A percentile compares a stretch with the other conserved stretches of the same genome.
These are phyloP conservation scores for Xylaria multiplex DNA, from an alignment of 2,329 filamentous ascomycete genomes.

Conservation along the genomic window DNA sequence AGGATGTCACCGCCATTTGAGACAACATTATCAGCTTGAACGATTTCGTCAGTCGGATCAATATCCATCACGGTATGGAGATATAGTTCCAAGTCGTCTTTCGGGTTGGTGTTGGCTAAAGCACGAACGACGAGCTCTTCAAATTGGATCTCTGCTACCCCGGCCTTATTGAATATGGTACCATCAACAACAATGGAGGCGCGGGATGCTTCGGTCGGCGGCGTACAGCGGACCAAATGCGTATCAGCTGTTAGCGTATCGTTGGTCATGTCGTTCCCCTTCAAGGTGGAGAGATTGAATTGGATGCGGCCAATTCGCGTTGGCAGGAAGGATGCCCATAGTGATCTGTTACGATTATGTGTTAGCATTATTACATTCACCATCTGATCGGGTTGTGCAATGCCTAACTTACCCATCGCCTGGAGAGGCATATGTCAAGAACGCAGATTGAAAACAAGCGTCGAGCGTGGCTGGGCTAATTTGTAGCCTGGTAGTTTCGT, in stretches of 20 bases:
- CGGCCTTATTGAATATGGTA: conserved; percentile 44
- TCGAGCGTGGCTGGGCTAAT: conserved; percentile 56
- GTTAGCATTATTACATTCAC: conserved; percentile 16
- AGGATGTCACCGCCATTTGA: conserved; percentile 32
- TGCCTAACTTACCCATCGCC: conserved; percentile 50
- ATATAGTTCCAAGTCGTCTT: conserved; percentile 48
- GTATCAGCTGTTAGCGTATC: conserved; percentile 51
- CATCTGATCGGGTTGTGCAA: background rate
- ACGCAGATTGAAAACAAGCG: conserved; percentile 55
- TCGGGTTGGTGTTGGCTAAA: conserved; percentile 43
- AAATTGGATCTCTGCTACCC: conserved; percentile 44
- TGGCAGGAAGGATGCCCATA: conserved; percentile 57
- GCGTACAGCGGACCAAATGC: conserved; percentile 32
- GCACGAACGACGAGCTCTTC: conserved; percentile 47
- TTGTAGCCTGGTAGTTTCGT: conserved; percentile 51
- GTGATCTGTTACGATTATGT: conserved; percentile 41
- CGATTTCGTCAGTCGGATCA: conserved; percentile 55
- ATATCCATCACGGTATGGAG: conserved; percentile 50
- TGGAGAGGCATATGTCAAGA: conserved; percentile 54
- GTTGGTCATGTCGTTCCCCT: conserved; percentile 20
- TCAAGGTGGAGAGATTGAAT: conserved; percentile 52
- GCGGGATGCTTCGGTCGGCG: conserved; percentile 41
- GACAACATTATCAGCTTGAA: conserved; percentile 30
- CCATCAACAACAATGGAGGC: conserved; percentile 47
- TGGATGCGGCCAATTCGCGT: conserved; percentile 48